These are phyloP conservation scores for Rhododendron vialii DNA, from an alignment of 148 eudicot species.

Conservation along the genomic window DNA sequence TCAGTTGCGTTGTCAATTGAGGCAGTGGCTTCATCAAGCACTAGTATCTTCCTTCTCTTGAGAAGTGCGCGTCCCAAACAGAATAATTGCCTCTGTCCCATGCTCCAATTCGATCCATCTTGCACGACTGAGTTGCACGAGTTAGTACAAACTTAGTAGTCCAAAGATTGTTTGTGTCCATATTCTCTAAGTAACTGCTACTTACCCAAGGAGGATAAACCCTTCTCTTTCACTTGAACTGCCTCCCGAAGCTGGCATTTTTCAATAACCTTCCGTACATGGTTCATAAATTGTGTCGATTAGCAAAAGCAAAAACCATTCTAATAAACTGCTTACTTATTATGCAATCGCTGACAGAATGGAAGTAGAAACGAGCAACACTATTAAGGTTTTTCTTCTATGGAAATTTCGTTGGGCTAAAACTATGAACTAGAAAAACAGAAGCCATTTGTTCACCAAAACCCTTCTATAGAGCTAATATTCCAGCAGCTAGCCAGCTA, in stretches of 20 bases:
- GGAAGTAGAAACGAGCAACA: not conserved
- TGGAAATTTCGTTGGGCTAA: not conserved
- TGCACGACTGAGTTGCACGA: slow-evolving; percentile 29
- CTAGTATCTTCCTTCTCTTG: slow-evolving; percentile 40
- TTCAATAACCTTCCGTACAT: slow-evolving; percentile 46
- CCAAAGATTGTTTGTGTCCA: not conserved
- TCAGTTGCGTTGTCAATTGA: slow-evolving; percentile 62
- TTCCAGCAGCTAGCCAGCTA: not conserved
- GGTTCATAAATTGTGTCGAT: not conserved
- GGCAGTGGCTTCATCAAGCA: slow-evolving; percentile 67
- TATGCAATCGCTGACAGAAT: not conserved
- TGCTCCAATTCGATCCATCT: slow-evolving; percentile 69
- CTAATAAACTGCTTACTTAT: not conserved
- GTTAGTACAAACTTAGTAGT: not conserved
- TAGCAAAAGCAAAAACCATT: not conserved
- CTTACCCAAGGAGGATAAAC: slow-evolving; percentile 67
- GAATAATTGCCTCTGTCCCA: slow-evolving; percentile 61
- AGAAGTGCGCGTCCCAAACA: slow-evolving; percentile 54
- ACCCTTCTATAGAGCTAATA: not conserved
- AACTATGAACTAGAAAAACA: not conserved
- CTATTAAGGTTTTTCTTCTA: not conserved
- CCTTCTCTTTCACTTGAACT: slow-evolving; percentile 58
- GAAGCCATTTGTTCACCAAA: not conserved
- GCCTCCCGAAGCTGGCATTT: slow-evolving; percentile 77
- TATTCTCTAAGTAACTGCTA: not conserved